Conservation (phyloP, 202 grass and related monocot species). For the Hordeum pubiflorum region DNA sequence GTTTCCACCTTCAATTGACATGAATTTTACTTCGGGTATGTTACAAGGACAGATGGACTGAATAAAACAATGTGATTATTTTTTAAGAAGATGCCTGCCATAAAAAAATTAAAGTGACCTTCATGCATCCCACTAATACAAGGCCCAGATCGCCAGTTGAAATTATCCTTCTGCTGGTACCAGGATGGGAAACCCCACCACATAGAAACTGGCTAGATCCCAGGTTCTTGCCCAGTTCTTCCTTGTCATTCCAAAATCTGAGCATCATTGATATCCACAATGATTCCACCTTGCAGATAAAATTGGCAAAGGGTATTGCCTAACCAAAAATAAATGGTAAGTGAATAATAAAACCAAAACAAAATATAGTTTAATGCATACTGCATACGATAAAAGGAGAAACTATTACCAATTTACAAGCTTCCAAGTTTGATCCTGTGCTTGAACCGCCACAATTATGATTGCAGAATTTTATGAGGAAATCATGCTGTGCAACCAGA, state of each 20-base stretch:
- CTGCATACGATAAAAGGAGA: constrained; percentile 4
- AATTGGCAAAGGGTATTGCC: constrained; percentile 67
- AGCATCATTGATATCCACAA: constrained; percentile 58
- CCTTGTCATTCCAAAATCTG: constrained; percentile 36
- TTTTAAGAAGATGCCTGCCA: not conserved
- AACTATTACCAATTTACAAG: constrained; percentile 66
- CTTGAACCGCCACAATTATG: constrained; percentile 42
- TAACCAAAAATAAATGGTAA: constrained; percentile 33
- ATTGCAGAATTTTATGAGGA: constrained; percentile 66
- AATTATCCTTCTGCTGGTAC: constrained; percentile 57
- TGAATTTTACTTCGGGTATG: too few relatives aligned
- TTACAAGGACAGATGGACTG: not conserved
- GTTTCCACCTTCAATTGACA: not conserved
- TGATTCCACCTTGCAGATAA: constrained; percentile 59
- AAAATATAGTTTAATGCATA: constrained; percentile 13
- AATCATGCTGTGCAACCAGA: constrained; percentile 45
- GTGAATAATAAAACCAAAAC: constrained; percentile 10
- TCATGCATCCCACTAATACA: constrained; percentile 68
- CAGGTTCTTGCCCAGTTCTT: constrained; percentile 26
- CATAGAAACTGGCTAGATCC: constrained; percentile 20
- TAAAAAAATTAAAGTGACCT: constrained; percentile 33
- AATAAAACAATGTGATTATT: not conserved
- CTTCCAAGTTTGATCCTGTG: constrained; percentile 32
- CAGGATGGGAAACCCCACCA: constrained; percentile 40
- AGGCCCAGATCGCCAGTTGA: constrained; percentile 58